These are phyloP conservation scores for Candida nonsorbophila DNA, from an alignment of 805 yeast species.

Conservation along the genomic window DNA sequence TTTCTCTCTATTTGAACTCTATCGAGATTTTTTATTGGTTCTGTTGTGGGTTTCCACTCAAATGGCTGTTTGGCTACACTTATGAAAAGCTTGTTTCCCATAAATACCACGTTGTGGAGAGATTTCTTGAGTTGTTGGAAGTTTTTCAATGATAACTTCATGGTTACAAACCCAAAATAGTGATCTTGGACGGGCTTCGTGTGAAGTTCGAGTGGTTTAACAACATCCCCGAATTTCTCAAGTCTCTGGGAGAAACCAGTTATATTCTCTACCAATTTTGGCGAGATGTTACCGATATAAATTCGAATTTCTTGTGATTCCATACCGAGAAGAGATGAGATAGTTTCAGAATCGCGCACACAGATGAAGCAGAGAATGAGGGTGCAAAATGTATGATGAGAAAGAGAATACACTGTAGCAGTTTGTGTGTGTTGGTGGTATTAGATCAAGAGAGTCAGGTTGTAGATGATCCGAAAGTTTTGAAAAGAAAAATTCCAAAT, in stretches of 20 bases:
- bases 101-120: conserved; percentile 67
- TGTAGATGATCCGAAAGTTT: too few relatives aligned
- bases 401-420: too few relatives aligned
- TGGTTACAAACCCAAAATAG: conserved; percentile 62
- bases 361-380: too few relatives aligned
- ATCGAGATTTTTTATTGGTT: conserved; percentile 14
- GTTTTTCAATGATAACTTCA: conserved; percentile 44
- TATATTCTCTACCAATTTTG: conserved; percentile 39
- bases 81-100: conserved; percentile 63
- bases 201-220: conserved; percentile 43
- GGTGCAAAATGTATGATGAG: too few relatives aligned
- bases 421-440: too few relatives aligned
- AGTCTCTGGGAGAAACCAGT: conserved; percentile 52
- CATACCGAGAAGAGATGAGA: neutral
- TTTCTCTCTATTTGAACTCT: conserved; percentile 21
- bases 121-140: conserved; percentile 48
- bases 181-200: conserved; percentile 51
- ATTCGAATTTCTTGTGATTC: conserved; percentile 25
- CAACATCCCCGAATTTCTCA: conserved; percentile 54
- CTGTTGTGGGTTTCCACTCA: neutral
- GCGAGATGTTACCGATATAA: conserved; percentile 67
- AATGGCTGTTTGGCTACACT: conserved; percentile 51
- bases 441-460: too few relatives aligned
- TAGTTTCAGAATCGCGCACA: too few relatives aligned
- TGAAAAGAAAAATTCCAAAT: too few relatives aligned